phyloP scores from a whole-genome alignment of 768 basidiomycete species.

The Neoboletus subvelutipes region DNA sequence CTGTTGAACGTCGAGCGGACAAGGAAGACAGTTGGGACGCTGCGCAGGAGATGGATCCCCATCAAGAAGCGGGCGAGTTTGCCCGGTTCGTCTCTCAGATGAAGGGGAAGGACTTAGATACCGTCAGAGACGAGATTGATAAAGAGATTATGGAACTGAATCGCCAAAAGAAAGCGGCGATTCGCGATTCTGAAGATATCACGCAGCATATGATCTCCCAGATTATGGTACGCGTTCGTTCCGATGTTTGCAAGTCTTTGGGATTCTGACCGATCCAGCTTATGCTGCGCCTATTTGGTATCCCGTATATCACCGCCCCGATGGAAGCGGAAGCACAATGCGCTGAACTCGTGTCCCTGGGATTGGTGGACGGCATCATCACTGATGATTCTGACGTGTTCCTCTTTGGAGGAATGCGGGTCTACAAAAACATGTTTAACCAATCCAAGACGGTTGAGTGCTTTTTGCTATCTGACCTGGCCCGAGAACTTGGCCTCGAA shows the following conservation, averaged over 20 bases:
- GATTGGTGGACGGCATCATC: slow-evolving; percentile 94
- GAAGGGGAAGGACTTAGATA: slow-evolving; percentile 79
- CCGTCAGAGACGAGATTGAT: slow-evolving; percentile 85
- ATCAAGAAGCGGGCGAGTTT: slow-evolving; percentile 84
- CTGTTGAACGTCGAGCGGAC: slow-evolving; percentile 23
- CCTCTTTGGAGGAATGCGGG: slow-evolving; percentile 92
- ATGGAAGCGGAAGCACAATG: slow-evolving; percentile 99
- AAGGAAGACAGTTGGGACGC: slow-evolving; percentile 67
- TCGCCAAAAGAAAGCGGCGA: slow-evolving; percentile 80
- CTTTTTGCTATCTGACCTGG: slow-evolving; percentile 81
- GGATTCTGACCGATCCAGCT: slow-evolving; percentile 46
- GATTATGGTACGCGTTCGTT: slow-evolving; percentile 51
- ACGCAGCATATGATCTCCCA: slow-evolving; percentile 94
- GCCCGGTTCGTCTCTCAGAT: slow-evolving; percentile 91
- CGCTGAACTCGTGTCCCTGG: slow-evolving; percentile 81
- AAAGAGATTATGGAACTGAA: slow-evolving; percentile 83
- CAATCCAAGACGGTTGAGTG: slow-evolving; percentile 98
- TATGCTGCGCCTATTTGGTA: slow-evolving; percentile 91
- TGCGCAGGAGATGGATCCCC: slow-evolving; percentile 80
- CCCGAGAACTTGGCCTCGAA: slow-evolving; percentile 83
- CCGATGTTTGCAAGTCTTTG: slow-evolving; percentile 1
- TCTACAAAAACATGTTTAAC: slow-evolving; percentile 99
- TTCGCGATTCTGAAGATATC: slow-evolving; percentile 93
- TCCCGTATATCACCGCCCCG: slow-evolving; percentile 97
- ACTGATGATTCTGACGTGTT: slow-evolving; percentile 99